These are phyloP conservation scores for Centaurea solstitialis DNA, from an alignment of 129 eudicot genomes.

Conservation along the genomic window DNA sequence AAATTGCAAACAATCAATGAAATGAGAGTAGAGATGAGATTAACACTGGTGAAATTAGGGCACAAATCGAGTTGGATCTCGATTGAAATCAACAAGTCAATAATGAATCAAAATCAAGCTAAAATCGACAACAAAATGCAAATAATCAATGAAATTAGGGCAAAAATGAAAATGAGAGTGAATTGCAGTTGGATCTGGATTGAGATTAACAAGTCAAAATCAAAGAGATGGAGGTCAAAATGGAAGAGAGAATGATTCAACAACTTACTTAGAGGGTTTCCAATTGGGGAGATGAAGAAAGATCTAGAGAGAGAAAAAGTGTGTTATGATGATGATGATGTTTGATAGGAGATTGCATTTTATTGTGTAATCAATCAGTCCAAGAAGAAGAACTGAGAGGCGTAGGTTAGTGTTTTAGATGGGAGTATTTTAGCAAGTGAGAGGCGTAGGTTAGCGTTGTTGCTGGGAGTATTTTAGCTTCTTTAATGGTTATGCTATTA, in stretches of 20 bases:
- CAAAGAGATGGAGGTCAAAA: conserved; percentile 19
- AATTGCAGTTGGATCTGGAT: conserved; percentile 10
- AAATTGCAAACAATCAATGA: too few species aligned
- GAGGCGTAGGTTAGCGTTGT: too few species aligned
- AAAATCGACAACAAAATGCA: neutral
- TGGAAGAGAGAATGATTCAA: conserved; percentile 10
- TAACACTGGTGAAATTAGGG: too few species aligned
- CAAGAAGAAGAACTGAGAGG: neutral
- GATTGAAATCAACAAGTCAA: neutral
- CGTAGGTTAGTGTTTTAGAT: neutral
- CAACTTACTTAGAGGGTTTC: conserved; percentile 10
- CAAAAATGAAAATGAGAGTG: neutral
- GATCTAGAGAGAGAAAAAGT: neutral
- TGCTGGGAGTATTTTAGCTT: too few species aligned
- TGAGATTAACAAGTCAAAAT: neutral
- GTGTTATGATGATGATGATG: neutral
- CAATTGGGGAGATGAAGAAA: conserved; percentile 6
- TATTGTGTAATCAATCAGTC: neutral
- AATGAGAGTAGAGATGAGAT: too few species aligned
- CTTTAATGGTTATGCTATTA: too few species aligned
- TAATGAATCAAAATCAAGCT: neutral
- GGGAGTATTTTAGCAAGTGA: too few species aligned
- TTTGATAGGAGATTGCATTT: conserved; percentile 2
- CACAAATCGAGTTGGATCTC: too few species aligned
- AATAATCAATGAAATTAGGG: neutral